Conservation (phyloP, 805 yeast species). For the Jamesozyma lodderae region DNA sequence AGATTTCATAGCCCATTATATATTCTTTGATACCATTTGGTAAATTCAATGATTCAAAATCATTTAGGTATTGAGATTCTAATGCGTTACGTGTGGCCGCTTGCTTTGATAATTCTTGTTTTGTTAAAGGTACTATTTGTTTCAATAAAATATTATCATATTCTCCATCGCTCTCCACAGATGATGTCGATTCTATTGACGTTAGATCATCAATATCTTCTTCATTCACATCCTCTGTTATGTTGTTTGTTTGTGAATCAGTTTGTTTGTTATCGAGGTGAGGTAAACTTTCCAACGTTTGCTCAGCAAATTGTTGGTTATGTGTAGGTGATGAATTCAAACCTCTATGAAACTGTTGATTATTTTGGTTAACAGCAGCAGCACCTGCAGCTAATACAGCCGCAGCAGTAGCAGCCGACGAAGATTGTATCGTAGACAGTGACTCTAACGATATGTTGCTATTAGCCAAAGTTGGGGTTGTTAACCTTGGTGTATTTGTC, state of each 20-base stretch:
- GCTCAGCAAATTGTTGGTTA: not conserved
- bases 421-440: slow-evolving; percentile 5
- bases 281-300: not conserved
- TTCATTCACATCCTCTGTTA: not conserved
- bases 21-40: slow-evolving; percentile 31
- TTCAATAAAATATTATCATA: slow-evolving; percentile 11
- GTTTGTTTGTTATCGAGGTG: not conserved
- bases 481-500: slow-evolving; percentile 16
- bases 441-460: slow-evolving; percentile 1
- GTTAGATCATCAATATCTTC: not conserved
- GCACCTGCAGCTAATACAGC: slow-evolving; percentile 23
- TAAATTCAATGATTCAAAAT: slow-evolving; percentile 18
- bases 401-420: slow-evolving; percentile 19
- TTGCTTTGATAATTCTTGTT: slow-evolving; percentile 11
- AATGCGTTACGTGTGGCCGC: slow-evolving; percentile 7
- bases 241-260: not conserved
- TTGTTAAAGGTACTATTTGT: slow-evolving; percentile 10
- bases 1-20: slow-evolving; percentile 24
- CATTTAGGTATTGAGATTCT: slow-evolving; percentile 9
- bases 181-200: not conserved
- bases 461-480: slow-evolving; percentile 9
- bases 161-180: slow-evolving; percentile 14
- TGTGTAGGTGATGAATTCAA: not conserved
- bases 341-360: slow-evolving; percentile 15
- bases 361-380: slow-evolving; percentile 19